A percentile compares a stretch with the other conserved stretches of the same genome.
Evolutionary conservation across 805 yeast species (phyloP).

Genomic region (Pichia californica): DNA sequence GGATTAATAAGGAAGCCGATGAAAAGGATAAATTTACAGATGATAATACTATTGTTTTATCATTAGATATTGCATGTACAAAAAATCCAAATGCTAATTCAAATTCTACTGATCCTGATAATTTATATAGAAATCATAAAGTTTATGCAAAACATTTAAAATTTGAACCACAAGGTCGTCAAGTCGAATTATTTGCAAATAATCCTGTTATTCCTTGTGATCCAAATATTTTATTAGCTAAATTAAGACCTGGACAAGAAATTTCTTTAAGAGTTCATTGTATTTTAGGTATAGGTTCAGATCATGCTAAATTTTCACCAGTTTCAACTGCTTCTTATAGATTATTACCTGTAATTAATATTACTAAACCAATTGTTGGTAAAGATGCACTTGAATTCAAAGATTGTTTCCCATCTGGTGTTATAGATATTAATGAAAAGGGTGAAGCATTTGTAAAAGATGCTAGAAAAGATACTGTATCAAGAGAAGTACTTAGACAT

Average conservation of each 20-base stretch:
- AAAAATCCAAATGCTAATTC: constrained; percentile 78
- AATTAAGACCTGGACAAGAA: constrained; percentile 95
- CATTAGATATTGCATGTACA: constrained; percentile 77
- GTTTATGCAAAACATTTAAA: constrained; percentile 86
- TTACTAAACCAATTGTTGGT: constrained; percentile 68
- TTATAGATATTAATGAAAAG: constrained; percentile 61
- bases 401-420: constrained; percentile 91
- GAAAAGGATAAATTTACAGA: constrained; percentile 74
- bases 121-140: constrained; percentile 73
- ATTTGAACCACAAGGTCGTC: constrained; percentile 90
- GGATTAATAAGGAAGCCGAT: constrained; percentile 66
- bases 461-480: constrained; percentile 92
- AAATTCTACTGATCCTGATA: constrained; percentile 73
- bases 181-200: constrained; percentile 60
- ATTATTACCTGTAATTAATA: constrained; percentile 80
- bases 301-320: constrained; percentile 97
- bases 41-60: constrained; percentile 81
- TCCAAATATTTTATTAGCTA: constrained; percentile 85
- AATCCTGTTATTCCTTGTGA: constrained; percentile 70
- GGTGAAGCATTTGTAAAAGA: constrained; percentile 79
- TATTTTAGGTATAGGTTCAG: constrained; percentile 78
- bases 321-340: constrained; percentile 96
- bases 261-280: constrained; percentile 87
- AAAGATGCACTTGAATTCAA: constrained; percentile 72
- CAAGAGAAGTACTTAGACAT: constrained; percentile 93